These are phyloP conservation scores for Chaetoscypha palmicola DNA, from an alignment of 2,329 filamentous ascomycete genomes.

Conservation along the genomic window DNA sequence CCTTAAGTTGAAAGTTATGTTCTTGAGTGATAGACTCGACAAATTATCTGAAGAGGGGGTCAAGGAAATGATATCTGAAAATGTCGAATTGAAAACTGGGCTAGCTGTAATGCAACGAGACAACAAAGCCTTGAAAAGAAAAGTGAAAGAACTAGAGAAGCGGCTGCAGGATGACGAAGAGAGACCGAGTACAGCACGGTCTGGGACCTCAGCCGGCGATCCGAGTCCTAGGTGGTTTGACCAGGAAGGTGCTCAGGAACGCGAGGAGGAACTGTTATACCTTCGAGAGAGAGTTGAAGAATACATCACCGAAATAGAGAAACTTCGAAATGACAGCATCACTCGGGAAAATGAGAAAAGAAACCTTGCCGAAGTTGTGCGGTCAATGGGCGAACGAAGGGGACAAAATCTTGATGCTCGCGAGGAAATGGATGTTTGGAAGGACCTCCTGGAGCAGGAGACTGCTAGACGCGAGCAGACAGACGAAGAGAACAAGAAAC, in stretches of 20 bases:
- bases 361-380: slow-evolving; percentile 75
- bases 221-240: slow-evolving; percentile 49
- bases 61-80: slow-evolving; percentile 97
- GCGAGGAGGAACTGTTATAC: slow-evolving; percentile 81
- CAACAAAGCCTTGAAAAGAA: slow-evolving; percentile 72
- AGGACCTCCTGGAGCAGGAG: slow-evolving; percentile 88
- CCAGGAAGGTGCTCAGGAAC: slow-evolving; percentile 54
- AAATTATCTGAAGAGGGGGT: slow-evolving; percentile 93
- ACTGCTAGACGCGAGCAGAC: slow-evolving; percentile 81
- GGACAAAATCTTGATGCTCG: slow-evolving; percentile 42
- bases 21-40: slow-evolving; percentile 86
- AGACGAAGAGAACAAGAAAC: slow-evolving; percentile 77
- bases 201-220: slow-evolving; percentile 49
- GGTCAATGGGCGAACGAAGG: slow-evolving; percentile 49
- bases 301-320: slow-evolving; percentile 76
- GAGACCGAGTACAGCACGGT: slow-evolving; percentile 53
- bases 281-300: slow-evolving; percentile 80
- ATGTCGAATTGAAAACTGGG: slow-evolving; percentile 88
- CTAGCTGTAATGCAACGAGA: slow-evolving; percentile 86
- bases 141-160: slow-evolving; percentile 81
- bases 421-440: slow-evolving; percentile 79
- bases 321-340: slow-evolving; percentile 69
- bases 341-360: slow-evolving; percentile 78
- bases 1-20: slow-evolving; percentile 94
- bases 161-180: slow-evolving; percentile 61